A percentile compares a stretch with the other conserved stretches of the same genome.
Conservation (phyloP, 2,329 filamentous ascomycete genomes). For the Apiospora kogelbergensis region DNA sequence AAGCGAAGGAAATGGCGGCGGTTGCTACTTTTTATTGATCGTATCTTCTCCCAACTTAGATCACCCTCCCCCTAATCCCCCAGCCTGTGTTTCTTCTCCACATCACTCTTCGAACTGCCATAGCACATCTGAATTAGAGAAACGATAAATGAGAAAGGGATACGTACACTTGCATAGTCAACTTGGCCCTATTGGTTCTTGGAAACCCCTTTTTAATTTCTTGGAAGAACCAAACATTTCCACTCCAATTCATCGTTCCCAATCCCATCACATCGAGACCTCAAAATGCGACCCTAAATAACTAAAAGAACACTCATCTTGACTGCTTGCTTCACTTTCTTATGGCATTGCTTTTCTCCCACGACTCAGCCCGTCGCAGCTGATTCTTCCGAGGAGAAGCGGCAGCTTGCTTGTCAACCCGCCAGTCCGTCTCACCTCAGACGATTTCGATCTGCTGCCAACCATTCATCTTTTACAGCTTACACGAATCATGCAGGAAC, state of each 20-base stretch:
- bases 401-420: neutral
- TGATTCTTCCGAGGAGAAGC: neutral
- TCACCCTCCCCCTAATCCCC: neutral
- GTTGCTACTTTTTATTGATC: constrained; percentile 5
- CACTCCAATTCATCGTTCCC: neutral
- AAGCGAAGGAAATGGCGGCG: neutral
- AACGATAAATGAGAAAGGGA: neutral
- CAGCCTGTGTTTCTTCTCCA: neutral
- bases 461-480: neutral
- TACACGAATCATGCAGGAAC: neutral
- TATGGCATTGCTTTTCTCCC: neutral
- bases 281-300: too few species aligned
- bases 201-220: neutral
- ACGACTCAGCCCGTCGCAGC: neutral
- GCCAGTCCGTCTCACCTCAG: neutral
- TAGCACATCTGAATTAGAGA: neutral
- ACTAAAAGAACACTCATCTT: neutral
- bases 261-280: neutral
- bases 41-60: constrained; percentile 6
- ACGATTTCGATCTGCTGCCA: neutral
- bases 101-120: neutral
- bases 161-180: too few species aligned
- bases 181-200: neutral
- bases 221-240: neutral
- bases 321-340: neutral